Evolutionary conservation across 768 basidiomycete genomes (phyloP).

Genomic region (Kwoniella mangroviensis): DNA sequence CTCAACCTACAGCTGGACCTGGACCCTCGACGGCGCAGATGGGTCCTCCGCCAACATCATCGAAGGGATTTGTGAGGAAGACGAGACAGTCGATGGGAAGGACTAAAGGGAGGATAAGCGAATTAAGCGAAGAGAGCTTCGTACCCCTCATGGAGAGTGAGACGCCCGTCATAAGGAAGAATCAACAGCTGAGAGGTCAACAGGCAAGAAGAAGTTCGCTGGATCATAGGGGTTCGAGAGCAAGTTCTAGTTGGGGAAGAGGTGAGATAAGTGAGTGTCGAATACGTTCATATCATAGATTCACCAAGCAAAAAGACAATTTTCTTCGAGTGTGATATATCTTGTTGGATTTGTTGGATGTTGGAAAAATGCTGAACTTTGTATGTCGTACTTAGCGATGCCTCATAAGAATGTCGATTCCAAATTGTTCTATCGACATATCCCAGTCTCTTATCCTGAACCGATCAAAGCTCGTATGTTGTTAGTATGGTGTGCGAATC

Average conservation of each 20-base stretch:
- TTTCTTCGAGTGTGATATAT: too few species aligned
- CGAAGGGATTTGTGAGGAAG: conserved; percentile 34
- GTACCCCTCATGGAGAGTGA: conserved; percentile 52
- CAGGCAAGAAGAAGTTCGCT: conserved; percentile 48
- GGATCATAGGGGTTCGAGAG: conserved; percentile 49
- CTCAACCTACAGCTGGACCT: conserved; percentile 13
- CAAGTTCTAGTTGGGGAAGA: conserved; percentile 51
- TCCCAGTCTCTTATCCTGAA: conserved; percentile 48
- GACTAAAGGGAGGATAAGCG: conserved; percentile 12
- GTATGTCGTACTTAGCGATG: conserved; percentile 32
- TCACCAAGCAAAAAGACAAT: too few species aligned
- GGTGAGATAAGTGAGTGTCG: conserved; percentile 54
- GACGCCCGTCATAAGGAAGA: conserved; percentile 54
- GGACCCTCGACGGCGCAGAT: conserved; percentile 23
- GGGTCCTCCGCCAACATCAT: conserved; percentile 27
- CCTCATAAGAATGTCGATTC: conserved; percentile 50
- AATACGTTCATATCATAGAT: too few species aligned
- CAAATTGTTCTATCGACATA: conserved; percentile 50
- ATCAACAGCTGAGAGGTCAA: conserved; percentile 49
- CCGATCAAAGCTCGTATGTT: conserved; percentile 53
- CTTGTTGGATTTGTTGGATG: background rate
- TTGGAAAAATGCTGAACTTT: background rate
- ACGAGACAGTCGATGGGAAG: conserved; percentile 39
- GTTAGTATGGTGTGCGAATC: conserved; percentile 50
- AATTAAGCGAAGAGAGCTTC: conserved; percentile 38